Evolutionary conservation across 352 stramenopile genomes (phyloP).

Genomic region (Globisporangium abappressorium): DNA sequence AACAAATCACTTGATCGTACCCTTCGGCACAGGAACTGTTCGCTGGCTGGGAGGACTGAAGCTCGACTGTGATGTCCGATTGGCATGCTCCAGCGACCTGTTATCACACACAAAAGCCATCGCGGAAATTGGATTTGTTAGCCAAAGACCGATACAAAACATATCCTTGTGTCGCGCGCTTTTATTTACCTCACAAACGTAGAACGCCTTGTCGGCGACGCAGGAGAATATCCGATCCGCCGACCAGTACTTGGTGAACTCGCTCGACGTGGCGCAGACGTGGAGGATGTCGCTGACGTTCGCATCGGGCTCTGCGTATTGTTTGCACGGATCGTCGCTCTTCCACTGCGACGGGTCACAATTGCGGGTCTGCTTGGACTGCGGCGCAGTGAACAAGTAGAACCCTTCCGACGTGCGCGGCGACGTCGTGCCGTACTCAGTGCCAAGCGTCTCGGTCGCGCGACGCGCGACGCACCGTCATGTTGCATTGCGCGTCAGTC

Average conservation of each 20-base stretch:
- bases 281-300: conserved; percentile 40
- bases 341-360: conserved; percentile 43
- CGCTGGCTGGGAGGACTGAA: conserved; percentile 11
- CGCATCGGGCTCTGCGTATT: conserved; percentile 13
- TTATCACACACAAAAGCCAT: neutral
- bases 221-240: conserved; percentile 60
- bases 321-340: conserved; percentile 47
- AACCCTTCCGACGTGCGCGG: conserved; percentile 52
- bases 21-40: conserved; percentile 40
- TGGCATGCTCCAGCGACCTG: conserved; percentile 48
- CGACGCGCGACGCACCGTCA: conserved; percentile 47
- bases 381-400: conserved; percentile 51
- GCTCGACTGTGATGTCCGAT: conserved; percentile 45
- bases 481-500: conserved; percentile 40
- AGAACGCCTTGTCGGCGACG: conserved; percentile 51
- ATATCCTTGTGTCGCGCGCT: no score
- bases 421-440: conserved; percentile 46
- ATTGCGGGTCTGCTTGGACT: conserved; percentile 31
- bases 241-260: conserved; percentile 58
- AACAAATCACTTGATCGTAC: conserved; percentile 68
- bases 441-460: conserved; percentile 42
- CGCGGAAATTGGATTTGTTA: no score
- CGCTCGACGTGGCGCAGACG: conserved; percentile 26
- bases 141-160: no score
- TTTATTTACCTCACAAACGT: conserved; percentile 48